phyloP scores from a whole-genome alignment of 108 stramenopile genomes.

The Nannochloropsis gaditana region DNA sequence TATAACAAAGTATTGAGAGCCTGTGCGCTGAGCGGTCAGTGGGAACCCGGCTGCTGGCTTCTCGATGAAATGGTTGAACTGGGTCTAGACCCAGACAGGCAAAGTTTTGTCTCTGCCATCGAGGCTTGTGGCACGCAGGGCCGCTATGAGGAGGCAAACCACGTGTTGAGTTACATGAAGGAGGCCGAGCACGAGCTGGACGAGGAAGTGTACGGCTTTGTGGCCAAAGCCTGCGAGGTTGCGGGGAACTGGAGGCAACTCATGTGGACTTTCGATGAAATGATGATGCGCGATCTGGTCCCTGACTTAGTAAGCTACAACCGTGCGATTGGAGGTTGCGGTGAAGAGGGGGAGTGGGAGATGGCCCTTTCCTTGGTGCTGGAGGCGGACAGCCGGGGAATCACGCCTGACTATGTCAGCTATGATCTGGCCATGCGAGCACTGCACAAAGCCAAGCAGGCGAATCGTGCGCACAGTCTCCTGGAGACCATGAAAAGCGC shows the following conservation, averaged over 20 bases:
- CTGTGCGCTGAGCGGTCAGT: background rate
- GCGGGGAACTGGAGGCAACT: background rate
- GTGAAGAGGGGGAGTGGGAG: conserved; percentile 19
- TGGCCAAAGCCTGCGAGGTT: background rate
- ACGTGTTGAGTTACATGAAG: conserved; percentile 14
- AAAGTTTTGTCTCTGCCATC: background rate
- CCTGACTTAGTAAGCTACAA: background rate
- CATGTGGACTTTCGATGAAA: background rate
- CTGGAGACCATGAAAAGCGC: background rate
- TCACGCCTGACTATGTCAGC: background rate
- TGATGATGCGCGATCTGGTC: background rate
- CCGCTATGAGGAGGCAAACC: conserved; percentile 12
- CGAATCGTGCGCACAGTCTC: background rate
- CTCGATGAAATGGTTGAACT: conserved; percentile 16
- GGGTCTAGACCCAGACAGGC: background rate
- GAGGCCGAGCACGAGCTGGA: background rate
- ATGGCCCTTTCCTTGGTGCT: background rate
- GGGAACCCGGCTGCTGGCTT: conserved; percentile 6
- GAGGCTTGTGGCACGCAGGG: background rate
- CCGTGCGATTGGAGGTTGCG: conserved; percentile 15
- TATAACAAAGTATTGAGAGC: background rate
- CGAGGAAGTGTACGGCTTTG: background rate
- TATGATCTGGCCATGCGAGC: conserved; percentile 5
- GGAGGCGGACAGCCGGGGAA: background rate
- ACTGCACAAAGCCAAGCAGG: background rate